Base-by-base conservation (phyloP, 306 rosid species). In the Purshia tridentata region DNA sequence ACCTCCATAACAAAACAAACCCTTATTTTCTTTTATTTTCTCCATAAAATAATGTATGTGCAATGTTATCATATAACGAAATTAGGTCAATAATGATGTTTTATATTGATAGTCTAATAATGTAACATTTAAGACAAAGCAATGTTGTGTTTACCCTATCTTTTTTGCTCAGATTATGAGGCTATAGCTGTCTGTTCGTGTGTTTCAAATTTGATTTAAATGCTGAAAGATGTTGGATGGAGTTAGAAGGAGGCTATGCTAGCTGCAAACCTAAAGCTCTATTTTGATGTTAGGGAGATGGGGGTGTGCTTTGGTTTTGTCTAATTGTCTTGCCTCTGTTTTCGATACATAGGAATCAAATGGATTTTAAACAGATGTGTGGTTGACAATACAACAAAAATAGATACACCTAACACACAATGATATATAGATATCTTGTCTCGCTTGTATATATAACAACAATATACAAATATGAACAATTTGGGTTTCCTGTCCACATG, bases 241-340 rank as follows among this genome's bases (percentile, higher is more conserved):
- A 52, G 69, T 81, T 73, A 82, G 79, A 78, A 71, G 71, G 57
- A 85, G 37, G 71, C 76, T 69, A 75, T 60, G 16, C 75, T 74
- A 47, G 16, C 75, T 74, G 52, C 69, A 4, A 73, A 79, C 53
- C 20, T 40, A 67, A 8, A 72, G 70, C 70, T 65, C 45, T 69
- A 79, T 67, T 29, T 80, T 42, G 82, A 64, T 72, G 78, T 69
- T 74, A 59, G 68, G 78, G 70, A 54, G 76, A 61, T 65, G 10
- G 72, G 8, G 76, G 11, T 37, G 69, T 41, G 20, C 46, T 78
- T 61, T 81, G 23, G 39, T 74, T 70, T 48, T 76, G 57, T 76
- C 81, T 72, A 81, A 72, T 48, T 76, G 57, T 76, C 81, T 72
- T 82, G 74, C 75, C 80, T 77, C 66, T 57, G 55, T 20, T 22